Conservation (phyloP, 2,329 filamentous ascomycete genomes). For the Rutstroemia sp. region DNA sequence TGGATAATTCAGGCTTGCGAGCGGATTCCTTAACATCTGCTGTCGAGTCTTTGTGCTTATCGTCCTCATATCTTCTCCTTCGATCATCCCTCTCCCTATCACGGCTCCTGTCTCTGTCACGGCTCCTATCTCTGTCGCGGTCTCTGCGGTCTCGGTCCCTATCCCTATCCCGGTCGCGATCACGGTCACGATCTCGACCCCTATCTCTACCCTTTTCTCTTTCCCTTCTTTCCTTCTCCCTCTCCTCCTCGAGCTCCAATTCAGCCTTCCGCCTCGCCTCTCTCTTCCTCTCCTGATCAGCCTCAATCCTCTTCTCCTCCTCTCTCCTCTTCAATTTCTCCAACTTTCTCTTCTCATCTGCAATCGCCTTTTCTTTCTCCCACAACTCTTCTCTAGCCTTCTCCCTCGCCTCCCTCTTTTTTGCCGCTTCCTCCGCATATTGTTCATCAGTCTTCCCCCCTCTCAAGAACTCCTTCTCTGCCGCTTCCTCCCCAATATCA, state of each 20-base stretch:
- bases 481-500: conserved; percentile 63
- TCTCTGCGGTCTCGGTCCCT: conserved; percentile 23
- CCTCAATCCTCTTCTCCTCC: conserved; percentile 38
- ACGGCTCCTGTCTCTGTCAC: conserved; percentile 14
- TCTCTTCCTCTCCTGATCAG: conserved; percentile 37
- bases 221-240: conserved; percentile 24
- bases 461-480: conserved; percentile 54
- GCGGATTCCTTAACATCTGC: conserved; percentile 10
- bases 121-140: conserved; percentile 15
- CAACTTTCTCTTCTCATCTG: conserved; percentile 54
- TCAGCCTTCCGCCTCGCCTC: conserved; percentile 26
- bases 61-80: conserved; percentile 21
- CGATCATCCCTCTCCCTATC: conserved; percentile 25
- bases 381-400: conserved; percentile 52
- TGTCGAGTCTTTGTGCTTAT: conserved; percentile 14
- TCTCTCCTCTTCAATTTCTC: conserved; percentile 44
- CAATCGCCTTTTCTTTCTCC: conserved; percentile 47
- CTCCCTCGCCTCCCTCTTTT: conserved; percentile 52
- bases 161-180: conserved; percentile 22
- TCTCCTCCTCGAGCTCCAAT: conserved; percentile 21
- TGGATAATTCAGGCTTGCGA: conserved; percentile 23
- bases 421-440: conserved; percentile 60
- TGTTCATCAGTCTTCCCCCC: conserved; percentile 68
- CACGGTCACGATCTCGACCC: conserved; percentile 22
- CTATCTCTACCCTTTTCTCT: conserved; percentile 29